Base-by-base conservation (phyloP, 2,329 filamentous ascomycete genomes). In the Ascochyta clinopodiicola region DNA sequence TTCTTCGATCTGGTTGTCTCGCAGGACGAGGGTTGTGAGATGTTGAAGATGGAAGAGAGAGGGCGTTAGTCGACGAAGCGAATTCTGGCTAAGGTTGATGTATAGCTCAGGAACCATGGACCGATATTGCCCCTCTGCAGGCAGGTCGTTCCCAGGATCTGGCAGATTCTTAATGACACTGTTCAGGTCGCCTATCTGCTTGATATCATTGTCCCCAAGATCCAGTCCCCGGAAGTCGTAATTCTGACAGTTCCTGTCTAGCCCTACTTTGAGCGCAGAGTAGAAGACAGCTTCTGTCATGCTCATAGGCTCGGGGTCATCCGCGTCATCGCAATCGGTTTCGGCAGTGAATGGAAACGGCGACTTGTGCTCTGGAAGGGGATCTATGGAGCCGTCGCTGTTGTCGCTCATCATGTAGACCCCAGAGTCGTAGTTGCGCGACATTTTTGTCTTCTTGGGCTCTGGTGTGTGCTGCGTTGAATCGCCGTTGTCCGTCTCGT, bases 371-470 rank as follows among this genome's bases (percentile, higher is more conserved):
- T 54, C 48, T 12, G 52, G 56, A 0, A 55, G 47, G 6, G 60
- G 51, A 10, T 59, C 56, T 1, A 67, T 57, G 3, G 54, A 64
- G 53, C 57, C 59, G 27, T 60, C 60, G 24, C 58, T 61, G 4
- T 60, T 61, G 44, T 73, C 69, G 55, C 72, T 73, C 53, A 66
- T 56, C 67, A 73, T 67, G 32, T 61, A 72, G 12, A 73, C 61
- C 6, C 69, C 72, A 0, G 68, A 71, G 51, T 74, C 72, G 37
- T 66, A 64, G 38, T 73, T 71, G 42, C 71, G 64, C 22, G 61
- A 58, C 22, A 73, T 63, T 36, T 65, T 71, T 1, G 64, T 49
- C 59, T 68, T 69, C 52, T 73, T 73, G 7, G 57, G 48, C 31
- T 59, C 60, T 24, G 59, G 54, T 43, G 53, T 58, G 13, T 46